Conservation (phyloP, 768 basidiomycete species). For the Rhodotorula babjevae region DNA sequence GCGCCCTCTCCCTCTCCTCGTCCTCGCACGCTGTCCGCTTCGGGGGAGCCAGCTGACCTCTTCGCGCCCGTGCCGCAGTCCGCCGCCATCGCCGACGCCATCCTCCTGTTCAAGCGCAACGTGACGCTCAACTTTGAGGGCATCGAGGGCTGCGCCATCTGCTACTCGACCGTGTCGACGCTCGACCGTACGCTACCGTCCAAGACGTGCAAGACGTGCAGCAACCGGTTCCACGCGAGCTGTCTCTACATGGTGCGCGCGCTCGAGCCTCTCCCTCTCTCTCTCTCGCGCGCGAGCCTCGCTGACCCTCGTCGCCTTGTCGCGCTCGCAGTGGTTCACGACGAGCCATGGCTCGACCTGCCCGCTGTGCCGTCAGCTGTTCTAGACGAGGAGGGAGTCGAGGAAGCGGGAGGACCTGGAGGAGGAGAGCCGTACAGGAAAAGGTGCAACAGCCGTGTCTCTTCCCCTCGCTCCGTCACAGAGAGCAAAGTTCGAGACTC, state of each 20-base stretch:
- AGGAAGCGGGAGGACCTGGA: too few relatives aligned
- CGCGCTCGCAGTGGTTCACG: constrained; percentile 21
- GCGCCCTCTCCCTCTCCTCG: constrained; percentile 38
- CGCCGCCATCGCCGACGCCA: constrained; percentile 79
- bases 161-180: constrained; percentile 64
- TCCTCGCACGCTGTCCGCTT: neutral
- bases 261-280: neutral
- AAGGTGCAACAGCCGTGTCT: too few relatives aligned
- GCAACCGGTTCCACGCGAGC: constrained; percentile 41
- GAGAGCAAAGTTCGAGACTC: too few relatives aligned
- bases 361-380: constrained; percentile 32
- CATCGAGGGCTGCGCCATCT: constrained; percentile 92
- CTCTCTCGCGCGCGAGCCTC: too few relatives aligned
- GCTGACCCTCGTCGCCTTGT: neutral
- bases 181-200: constrained; percentile 80
- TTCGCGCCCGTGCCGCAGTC: constrained; percentile 55
- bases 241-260: constrained; percentile 37
- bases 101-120: constrained; percentile 88
- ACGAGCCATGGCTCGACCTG: constrained; percentile 27
- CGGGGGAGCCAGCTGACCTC: neutral
- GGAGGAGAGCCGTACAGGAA: too few relatives aligned
- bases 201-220: constrained; percentile 67
- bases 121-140: constrained; percentile 90
- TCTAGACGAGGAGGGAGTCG: constrained; percentile 9
- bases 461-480: too few relatives aligned